Conservation (phyloP, 2,329 filamentous ascomycete species). For the Xylariomycetidae sp. region DNA sequence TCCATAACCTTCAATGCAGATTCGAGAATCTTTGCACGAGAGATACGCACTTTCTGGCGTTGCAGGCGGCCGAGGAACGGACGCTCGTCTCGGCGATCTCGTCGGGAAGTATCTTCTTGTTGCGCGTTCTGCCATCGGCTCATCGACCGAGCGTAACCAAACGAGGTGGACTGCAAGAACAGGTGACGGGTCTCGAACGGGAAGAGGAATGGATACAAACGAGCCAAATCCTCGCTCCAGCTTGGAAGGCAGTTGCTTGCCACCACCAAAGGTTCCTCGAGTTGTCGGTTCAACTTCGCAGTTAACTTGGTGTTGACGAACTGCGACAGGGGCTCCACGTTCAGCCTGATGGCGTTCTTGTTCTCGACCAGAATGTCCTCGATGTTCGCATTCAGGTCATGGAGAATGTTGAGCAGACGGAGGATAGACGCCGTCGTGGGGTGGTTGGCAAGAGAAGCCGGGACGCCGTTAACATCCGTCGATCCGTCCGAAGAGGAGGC, state of each 20-base stretch:
- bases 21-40: conserved; percentile 87
- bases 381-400: conserved; percentile 87
- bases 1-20: conserved; percentile 99
- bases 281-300: conserved; percentile 91
- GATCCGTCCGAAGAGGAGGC: conserved; percentile 43
- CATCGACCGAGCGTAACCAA: conserved; percentile 97
- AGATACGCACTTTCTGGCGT: conserved; percentile 96
- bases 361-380: conserved; percentile 83
- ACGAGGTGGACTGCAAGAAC: conserved; percentile 96
- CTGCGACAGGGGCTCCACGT: conserved; percentile 78
- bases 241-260: conserved; percentile 92
- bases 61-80: conserved; percentile 88
- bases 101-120: conserved; percentile 69
- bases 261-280: conserved; percentile 94
- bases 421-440: conserved; percentile 83
- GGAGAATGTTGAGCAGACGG: conserved; percentile 79
- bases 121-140: conserved; percentile 93
- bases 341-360: conserved; percentile 63
- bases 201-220: conserved; percentile 93
- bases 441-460: conserved; percentile 75
- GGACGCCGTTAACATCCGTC: conserved; percentile 53
- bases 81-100: conserved; percentile 81
- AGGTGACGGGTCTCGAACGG: conserved; percentile 96
- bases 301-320: conserved; percentile 99
- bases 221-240: conserved; percentile 93